phyloP scores from a whole-genome alignment of 1,139 yeast species.

The Arxiozyma heterogenica region DNA sequence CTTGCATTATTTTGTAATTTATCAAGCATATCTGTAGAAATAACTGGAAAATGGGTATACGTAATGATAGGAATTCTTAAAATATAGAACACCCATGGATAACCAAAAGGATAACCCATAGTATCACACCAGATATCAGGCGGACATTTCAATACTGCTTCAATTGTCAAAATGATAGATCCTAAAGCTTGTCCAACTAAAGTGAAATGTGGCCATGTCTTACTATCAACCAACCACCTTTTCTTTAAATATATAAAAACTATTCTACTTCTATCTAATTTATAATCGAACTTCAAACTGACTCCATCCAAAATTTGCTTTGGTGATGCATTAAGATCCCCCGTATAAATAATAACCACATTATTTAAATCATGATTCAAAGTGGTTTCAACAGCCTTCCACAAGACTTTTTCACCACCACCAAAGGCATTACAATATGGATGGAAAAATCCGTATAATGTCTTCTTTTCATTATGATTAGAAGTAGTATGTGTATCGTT shows the following conservation, averaged over 20 bases:
- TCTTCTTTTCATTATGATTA: constrained; percentile 28
- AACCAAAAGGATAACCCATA: constrained; percentile 84
- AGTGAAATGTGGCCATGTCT: constrained; percentile 72
- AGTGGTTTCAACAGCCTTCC: constrained; percentile 85
- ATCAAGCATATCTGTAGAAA: constrained; percentile 75
- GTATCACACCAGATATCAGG: constrained; percentile 96
- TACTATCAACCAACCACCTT: constrained; percentile 57
- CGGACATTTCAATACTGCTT: constrained; percentile 57
- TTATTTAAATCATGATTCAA: constrained; percentile 42
- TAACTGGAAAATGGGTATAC: constrained; percentile 89
- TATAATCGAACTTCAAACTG: constrained; percentile 53
- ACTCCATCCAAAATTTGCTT: constrained; percentile 51
- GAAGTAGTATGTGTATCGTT: background rate
- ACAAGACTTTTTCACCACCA: constrained; percentile 93
- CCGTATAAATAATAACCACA: constrained; percentile 71
- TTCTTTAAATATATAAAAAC: constrained; percentile 63
- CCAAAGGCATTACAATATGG: constrained; percentile 96
- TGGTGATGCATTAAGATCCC: constrained; percentile 46
- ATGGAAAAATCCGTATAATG: constrained; percentile 73
- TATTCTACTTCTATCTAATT: constrained; percentile 45
- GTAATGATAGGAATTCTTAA: constrained; percentile 69
- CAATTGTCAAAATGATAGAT: constrained; percentile 55
- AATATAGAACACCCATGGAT: constrained; percentile 48
- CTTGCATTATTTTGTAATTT: constrained; percentile 39
- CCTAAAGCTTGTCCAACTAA: constrained; percentile 84